Evolutionary conservation across 2,329 filamentous ascomycete species (phyloP), one percentile per base, ranked within the genome.

Genomic region (Pestalotiopsis sp.): DNA sequence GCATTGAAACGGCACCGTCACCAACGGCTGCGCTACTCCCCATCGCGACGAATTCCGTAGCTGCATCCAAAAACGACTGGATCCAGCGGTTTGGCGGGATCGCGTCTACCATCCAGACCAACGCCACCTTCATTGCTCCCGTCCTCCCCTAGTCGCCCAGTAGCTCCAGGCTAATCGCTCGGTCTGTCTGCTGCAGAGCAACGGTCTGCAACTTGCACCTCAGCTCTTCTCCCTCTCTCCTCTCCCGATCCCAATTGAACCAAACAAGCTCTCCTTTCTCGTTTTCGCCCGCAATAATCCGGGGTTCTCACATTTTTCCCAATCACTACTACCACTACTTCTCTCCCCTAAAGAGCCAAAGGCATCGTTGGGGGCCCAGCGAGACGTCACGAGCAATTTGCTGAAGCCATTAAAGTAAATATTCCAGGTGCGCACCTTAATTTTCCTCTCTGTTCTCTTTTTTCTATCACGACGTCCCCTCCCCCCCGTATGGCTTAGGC

Each of bases 41-140:
- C 9, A 25, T 27, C 27, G 23, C 27, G 23, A 27, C 57, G 57
- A 27, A 39, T 49, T 23, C n/a, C 62, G n/a, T 12, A 23, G 41
- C 39, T 12, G 36, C 20, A 58, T 49, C 17, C 7, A 55, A 55
- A 17, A 9, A 36, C 31, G 31, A 36, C 31, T 31, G 27, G 25
- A 31, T 31, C 23, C 23, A 60, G 60, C 64, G 55, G 52, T 60
- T n/a, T 31, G 55, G 39, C 64, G 55, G 64, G 64, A 39, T 38
- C 38, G 64, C 39, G 64, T 60, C 55, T 66, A 20, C 52, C 64
- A 14, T n/a, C 64, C n/a, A 60, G 31, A 66, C 31, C 55, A 66
- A 60, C 64, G 64, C 64, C 64, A 60, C 64, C 64, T 6, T 41
- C 31, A 20, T 66, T 60, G 55, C 55, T 66, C 52, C 64, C 64